Percentiles rank a stretch among this genome's conserved stretches.
Conservation (phyloP, 202 grass and related monocot genomes). For the Zoysia matrella region DNA sequence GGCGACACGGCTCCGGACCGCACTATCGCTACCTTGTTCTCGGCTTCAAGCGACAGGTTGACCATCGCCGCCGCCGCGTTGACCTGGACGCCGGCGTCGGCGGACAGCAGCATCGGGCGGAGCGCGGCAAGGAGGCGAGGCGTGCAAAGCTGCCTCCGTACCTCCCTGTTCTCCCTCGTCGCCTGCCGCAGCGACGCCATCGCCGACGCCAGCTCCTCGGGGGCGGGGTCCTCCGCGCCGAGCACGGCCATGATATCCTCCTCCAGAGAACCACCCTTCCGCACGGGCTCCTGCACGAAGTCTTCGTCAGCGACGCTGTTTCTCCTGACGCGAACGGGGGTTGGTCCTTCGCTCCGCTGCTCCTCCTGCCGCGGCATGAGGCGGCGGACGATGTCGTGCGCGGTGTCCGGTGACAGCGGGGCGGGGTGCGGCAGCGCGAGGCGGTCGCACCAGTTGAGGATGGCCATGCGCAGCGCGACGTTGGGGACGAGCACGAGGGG, state of each 20-base stretch:
- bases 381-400: slow-evolving; percentile 66
- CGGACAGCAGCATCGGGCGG: slow-evolving; percentile 70
- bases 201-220: slow-evolving; percentile 55
- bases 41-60: slow-evolving; percentile 78
- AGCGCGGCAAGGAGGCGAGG: slow-evolving; percentile 68
- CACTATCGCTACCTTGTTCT: slow-evolving; percentile 80
- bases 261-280: slow-evolving; percentile 50
- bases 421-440: slow-evolving; percentile 56
- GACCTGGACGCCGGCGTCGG: slow-evolving; percentile 58
- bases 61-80: slow-evolving; percentile 77
- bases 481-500: slow-evolving; percentile 78
- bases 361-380: slow-evolving; percentile 52
- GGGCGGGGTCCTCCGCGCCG: slow-evolving; percentile 38
- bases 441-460: slow-evolving; percentile 87
- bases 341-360: neutral
- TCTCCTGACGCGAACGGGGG: slow-evolving; percentile 40
- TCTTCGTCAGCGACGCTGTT: slow-evolving; percentile 1
- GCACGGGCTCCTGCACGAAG: slow-evolving; percentile 1
- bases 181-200: slow-evolving; percentile 72
- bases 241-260: slow-evolving; percentile 63
- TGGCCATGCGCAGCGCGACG: slow-evolving; percentile 74
- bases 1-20: slow-evolving; percentile 76
- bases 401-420: slow-evolving; percentile 65
- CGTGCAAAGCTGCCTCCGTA: slow-evolving; percentile 69
- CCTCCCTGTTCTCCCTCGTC: slow-evolving; percentile 61